Evolutionary conservation across 2,329 filamentous ascomycete species (phyloP), one percentile per base, ranked within the genome.

Genomic region (Alternaria sp.): DNA sequence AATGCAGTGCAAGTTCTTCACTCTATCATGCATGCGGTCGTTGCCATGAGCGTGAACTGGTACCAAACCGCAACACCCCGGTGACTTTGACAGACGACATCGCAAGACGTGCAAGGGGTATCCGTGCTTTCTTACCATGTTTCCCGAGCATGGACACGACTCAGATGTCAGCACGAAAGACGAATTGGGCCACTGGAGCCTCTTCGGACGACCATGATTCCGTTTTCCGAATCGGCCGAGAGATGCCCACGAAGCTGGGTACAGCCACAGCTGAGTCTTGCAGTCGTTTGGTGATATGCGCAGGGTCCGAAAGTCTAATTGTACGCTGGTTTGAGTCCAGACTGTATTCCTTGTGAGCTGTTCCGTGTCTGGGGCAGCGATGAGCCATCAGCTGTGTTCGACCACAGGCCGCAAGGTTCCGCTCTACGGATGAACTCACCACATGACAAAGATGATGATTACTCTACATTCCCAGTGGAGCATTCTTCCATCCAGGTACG

Each of bases 41-140:
- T 70, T 25, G 70, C 63, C 12, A 63, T 49, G 11, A 74, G 47
- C 15, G 74, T 46, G 25, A 67, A 67, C 15, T 36, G 71, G 6
- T 64, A 61, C 74, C 63, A 15, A 76, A 45, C 72, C 72, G 78
- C 63, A 67, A 69, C 5, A 71, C 25, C 2, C 50, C 50, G n/a
- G 54, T 36, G 10, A 69, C 47, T 43, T 70, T 67, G 23, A 55
- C 61, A 4, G 65, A 62, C 11, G 74, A 59, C 3, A 77, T 70
- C 5, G 66, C 74, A 46, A 69, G 75, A 64, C 76, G 75, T 23
- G 75, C 72, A 15, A 76, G 45, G 8, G 77, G 66, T 3, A 74
- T 67, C 71, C 73, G 76, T 17, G 74, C 70, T 51, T 76, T 71
- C 23, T 70, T 65, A 9, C 54, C 47, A 4, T 58, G 61, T 45